A percentile compares a stretch with the other conserved stretches of the same genome.
phyloP scores from a whole-genome alignment of 352 stramenopile species.

The Phytopythium mirpurense region DNA sequence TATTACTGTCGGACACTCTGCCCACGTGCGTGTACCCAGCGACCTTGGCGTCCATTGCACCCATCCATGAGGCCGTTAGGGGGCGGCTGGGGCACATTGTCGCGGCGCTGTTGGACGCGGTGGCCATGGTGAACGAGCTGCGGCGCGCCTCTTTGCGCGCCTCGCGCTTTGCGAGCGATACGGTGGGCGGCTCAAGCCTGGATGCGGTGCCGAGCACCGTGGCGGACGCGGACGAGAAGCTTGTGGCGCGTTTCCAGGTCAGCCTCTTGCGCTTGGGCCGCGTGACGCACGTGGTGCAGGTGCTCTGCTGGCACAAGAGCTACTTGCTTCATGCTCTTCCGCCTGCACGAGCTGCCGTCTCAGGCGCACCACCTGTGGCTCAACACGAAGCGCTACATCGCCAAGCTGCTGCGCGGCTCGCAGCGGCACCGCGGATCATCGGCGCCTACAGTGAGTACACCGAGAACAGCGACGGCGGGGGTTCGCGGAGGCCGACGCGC shows the following conservation, averaged over 20 bases:
- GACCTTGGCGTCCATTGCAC: slow-evolving; percentile 56
- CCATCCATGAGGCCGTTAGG: slow-evolving; percentile 53
- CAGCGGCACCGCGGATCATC: slow-evolving; percentile 1
- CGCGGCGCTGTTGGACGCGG: slow-evolving; percentile 27
- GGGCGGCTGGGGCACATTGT: slow-evolving; percentile 40
- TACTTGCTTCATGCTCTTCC: slow-evolving; percentile 81
- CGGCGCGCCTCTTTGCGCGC: slow-evolving; percentile 25
- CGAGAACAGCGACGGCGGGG: slow-evolving; percentile 3
- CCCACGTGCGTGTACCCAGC: slow-evolving; percentile 56
- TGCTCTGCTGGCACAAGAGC: slow-evolving; percentile 75
- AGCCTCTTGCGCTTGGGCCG: slow-evolving; percentile 64
- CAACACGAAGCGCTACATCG: slow-evolving; percentile 66
- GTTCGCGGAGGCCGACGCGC: background rate
- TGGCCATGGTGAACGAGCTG: slow-evolving; percentile 13
- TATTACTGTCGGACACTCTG: slow-evolving; percentile 58
- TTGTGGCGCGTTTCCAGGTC: slow-evolving; percentile 41
- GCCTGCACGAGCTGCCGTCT: slow-evolving; percentile 76
- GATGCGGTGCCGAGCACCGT: slow-evolving; percentile 12
- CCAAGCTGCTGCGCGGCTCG: slow-evolving; percentile 39
- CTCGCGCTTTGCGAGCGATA: slow-evolving; percentile 68
- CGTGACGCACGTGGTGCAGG: slow-evolving; percentile 68
- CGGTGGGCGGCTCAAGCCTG: slow-evolving; percentile 14
- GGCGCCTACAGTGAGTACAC: slow-evolving; percentile 8
- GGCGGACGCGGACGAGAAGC: slow-evolving; percentile 40
- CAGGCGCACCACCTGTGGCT: slow-evolving; percentile 83